phyloP scores from a whole-genome alignment of 1,139 yeast species.

The Hansenula sp. region DNA sequence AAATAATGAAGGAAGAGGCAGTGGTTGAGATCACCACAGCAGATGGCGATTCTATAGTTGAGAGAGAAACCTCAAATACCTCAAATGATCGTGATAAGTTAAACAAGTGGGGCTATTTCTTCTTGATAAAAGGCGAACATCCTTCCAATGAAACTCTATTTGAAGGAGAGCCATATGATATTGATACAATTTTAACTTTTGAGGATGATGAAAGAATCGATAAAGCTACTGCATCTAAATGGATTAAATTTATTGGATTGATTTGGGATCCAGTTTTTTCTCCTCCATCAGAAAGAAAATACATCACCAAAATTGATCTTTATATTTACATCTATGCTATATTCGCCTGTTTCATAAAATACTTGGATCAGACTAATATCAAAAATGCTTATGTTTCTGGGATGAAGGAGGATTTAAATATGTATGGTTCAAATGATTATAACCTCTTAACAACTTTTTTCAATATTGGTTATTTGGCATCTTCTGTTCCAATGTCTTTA shows the following conservation, averaged over 20 bases:
- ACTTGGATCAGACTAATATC: slow-evolving; percentile 45
- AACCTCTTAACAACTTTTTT: slow-evolving; percentile 26
- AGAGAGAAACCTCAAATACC: too few species aligned
- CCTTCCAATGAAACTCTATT: slow-evolving; percentile 5
- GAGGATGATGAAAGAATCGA: slow-evolving; percentile 2
- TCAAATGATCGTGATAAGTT: too few species aligned
- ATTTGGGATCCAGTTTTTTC: slow-evolving; percentile 10
- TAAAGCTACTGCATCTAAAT: slow-evolving; percentile 9
- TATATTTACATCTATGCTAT: slow-evolving; percentile 7
- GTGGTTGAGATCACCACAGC: too few species aligned
- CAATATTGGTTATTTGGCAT: slow-evolving; percentile 36
- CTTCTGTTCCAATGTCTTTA: slow-evolving; percentile 47
- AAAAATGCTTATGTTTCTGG: slow-evolving; percentile 39
- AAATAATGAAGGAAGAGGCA: too few species aligned
- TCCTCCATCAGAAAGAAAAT: slow-evolving; percentile 9
- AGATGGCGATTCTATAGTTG: too few species aligned
- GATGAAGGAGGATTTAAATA: slow-evolving; percentile 30
- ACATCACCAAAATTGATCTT: slow-evolving; percentile 7
- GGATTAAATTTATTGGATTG: slow-evolving; percentile 7
- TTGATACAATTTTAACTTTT: slow-evolving; percentile 5
- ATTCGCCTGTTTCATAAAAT: slow-evolving; percentile 10
- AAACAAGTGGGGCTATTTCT: slow-evolving; percentile 2
- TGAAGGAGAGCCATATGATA: slow-evolving; percentile 8
- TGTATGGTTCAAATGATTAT: slow-evolving; percentile 43
- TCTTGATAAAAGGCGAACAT: slow-evolving; percentile 3